Evolutionary conservation across 2,329 filamentous ascomycete species (phyloP).

Genomic region (Trichoderma sp.): DNA sequence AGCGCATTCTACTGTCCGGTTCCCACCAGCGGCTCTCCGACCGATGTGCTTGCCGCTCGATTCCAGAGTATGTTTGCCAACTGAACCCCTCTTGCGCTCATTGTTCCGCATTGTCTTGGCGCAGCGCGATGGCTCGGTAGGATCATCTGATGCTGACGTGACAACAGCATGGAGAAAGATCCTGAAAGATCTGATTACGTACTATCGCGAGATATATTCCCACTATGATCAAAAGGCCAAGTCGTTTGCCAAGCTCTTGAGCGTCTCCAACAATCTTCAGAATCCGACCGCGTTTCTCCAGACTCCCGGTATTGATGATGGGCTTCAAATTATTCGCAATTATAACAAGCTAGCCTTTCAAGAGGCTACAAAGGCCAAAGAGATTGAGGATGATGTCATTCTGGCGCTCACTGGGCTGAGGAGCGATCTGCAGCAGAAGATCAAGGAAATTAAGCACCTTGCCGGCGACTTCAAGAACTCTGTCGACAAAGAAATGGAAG

Average conservation of each 20-base stretch:
- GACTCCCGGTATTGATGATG: conserved; percentile 85
- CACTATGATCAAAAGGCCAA: conserved; percentile 88
- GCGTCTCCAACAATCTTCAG: conserved; percentile 78
- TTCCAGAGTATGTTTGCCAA: conserved; percentile 71
- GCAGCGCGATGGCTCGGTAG: neutral
- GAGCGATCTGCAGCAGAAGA: conserved; percentile 90
- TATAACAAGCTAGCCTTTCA: conserved; percentile 80
- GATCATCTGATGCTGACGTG: conserved; percentile 13
- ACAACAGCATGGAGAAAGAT: conserved; percentile 85
- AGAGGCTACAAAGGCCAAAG: conserved; percentile 84
- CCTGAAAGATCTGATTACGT: conserved; percentile 89
- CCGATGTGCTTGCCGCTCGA: conserved; percentile 80
- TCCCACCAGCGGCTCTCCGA: conserved; percentile 83
- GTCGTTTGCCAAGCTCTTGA: conserved; percentile 77
- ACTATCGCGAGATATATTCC: conserved; percentile 88
- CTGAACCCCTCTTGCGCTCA: neutral
- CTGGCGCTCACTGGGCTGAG: conserved; percentile 81
- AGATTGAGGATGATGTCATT: conserved; percentile 91
- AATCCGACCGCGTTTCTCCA: conserved; percentile 75
- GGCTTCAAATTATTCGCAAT: conserved; percentile 74
- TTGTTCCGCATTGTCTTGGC: neutral
- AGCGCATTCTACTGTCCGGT: conserved; percentile 90
- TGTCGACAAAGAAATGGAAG: conserved; percentile 92
- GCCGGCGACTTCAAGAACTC: conserved; percentile 96
- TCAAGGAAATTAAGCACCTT: conserved; percentile 95